Base-by-base conservation (phyloP, 2,329 filamentous ascomycete species). In the Penicillium sumatraense region DNA sequence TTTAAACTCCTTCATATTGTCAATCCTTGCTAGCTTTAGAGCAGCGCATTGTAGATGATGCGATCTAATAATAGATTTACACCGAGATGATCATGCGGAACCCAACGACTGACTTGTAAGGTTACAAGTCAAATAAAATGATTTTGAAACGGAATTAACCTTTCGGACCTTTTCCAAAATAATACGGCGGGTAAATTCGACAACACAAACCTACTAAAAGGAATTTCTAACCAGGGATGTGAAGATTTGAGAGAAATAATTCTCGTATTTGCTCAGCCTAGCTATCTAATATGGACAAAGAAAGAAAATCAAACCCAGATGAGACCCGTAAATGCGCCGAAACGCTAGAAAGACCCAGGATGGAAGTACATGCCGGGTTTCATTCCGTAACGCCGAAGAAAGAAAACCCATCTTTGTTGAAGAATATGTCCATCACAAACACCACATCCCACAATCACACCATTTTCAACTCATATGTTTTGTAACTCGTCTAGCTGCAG, bases 301-400 rank as follows among this genome's bases (percentile, higher is more conserved):
- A 31, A 46, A 46, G 42, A 20, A 44, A 46, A 33, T 46, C n/a
- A 46, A 46, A 46, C 16, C 27, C 42, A 46, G 42, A 46, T 46
- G 42, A 46, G 42, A 46, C 42, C 40, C 42, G 42, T 46, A 46
- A 46, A 46, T 46, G 24, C 42, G 42, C 42, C 42, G 18, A 46
- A 46, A 20, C 27, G 42, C 42, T 29, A 11, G 42, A 46, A 46
- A 44, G 40, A 16, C 3, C 40, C 40, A 23, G 23, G 23, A 44
- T 27, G 21, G n/a, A 21, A 23, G 20, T 5, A 18, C 14, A 27
- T 26, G 3, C n/a, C 40, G 13, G 23, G 23, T 44, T 31, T 46
- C 27, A 31, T 21, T 31, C 42, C 42, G 16, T 46, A 27, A 46
- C 42, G 42, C 42, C 42, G 21, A 46, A 20, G 13, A 45, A 27